These are phyloP conservation scores for Annulohypoxylon stygium DNA, from an alignment of 495 filamentous ascomycete genomes.

Conservation along the genomic window DNA sequence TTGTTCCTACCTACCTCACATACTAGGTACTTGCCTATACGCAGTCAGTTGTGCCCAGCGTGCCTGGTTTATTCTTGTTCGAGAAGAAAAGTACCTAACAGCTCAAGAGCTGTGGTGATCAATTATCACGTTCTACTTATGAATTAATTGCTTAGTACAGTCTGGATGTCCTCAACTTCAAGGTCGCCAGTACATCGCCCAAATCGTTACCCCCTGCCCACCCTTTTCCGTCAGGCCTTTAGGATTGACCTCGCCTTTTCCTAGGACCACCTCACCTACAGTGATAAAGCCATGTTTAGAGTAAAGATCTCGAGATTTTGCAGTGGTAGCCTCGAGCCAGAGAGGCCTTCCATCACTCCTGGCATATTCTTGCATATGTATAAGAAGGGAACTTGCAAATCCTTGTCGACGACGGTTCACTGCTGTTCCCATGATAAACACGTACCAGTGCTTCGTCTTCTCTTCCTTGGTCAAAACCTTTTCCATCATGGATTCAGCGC, in stretches of 20 bases:
- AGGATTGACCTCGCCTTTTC: neutral
- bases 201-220: neutral
- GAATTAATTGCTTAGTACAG: no score
- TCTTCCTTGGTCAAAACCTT: neutral
- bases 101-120: no score
- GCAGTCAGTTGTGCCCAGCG: no score
- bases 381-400: neutral
- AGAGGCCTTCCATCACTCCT: neutral
- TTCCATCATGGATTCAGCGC: neutral
- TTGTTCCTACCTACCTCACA: no score
- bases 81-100: no score
- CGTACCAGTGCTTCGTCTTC: neutral
- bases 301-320: neutral
- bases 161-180: neutral
- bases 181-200: conserved; percentile 1
- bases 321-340: neutral
- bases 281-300: neutral
- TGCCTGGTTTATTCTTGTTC: no score
- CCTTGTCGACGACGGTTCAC: neutral
- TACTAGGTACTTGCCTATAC: no score
- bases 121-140: no score
- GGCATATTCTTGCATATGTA: neutral
- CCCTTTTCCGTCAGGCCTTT: neutral
- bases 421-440: neutral
- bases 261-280: neutral